Conservation (phyloP, 2,329 filamentous ascomycete species). For the Diaporthe sp. region DNA sequence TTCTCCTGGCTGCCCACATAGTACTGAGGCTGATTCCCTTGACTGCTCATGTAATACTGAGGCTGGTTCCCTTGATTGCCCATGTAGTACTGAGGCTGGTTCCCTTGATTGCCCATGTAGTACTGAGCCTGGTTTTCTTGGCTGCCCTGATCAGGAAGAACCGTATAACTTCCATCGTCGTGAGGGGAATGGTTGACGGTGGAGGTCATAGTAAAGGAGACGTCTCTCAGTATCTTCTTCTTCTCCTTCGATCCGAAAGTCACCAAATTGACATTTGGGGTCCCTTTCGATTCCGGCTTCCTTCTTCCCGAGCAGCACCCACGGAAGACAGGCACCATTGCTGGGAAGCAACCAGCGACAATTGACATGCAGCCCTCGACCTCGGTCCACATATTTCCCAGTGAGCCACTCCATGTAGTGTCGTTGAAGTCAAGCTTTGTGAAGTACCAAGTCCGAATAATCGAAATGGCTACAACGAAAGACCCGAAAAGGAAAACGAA, state of each 20-base stretch:
- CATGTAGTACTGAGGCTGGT: no score
- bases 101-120: no score
- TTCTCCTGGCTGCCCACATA: no score
- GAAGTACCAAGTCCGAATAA: neutral
- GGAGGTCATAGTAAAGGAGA: neutral
- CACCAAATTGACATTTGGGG: neutral
- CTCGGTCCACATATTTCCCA: neutral
- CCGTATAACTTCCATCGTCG: neutral
- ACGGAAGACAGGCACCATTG: neutral
- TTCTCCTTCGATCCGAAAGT: neutral
- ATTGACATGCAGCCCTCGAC: neutral
- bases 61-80: no score
- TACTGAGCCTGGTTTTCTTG: no score
- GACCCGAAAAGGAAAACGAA: neutral
- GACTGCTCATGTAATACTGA: no score
- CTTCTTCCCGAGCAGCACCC: neutral
- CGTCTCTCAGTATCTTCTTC: neutral
- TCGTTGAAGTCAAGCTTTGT: neutral
- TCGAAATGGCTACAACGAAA: conserved; percentile 1
- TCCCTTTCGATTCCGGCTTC: no score
- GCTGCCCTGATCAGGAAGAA: neutral
- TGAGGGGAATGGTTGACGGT: neutral
- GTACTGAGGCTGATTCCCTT: no score
- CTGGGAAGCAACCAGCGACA: neutral
- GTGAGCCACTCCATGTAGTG: neutral